Evolutionary conservation across 352 stramenopile species (phyloP), one percentile per base, ranked within the genome.

Genomic region (Phytophthora cactorum): DNA sequence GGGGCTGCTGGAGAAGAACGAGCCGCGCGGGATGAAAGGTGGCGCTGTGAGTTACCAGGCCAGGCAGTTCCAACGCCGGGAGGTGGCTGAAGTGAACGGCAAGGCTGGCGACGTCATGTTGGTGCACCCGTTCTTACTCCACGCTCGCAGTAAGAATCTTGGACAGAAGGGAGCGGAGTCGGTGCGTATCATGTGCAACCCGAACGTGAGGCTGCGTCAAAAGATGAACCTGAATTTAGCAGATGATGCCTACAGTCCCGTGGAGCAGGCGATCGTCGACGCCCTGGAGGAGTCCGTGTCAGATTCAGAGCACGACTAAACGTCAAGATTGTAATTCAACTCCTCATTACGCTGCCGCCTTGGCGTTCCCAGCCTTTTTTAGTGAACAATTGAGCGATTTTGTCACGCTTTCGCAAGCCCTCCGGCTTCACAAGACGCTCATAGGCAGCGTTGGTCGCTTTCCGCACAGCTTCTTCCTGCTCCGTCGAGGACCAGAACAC

Each of bases 91-190:
- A 63, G 82, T 90, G 44, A 80, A 81, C 31, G 86, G 86, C 15
- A 65, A 70, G 15, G 86, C 86, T 10, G 88, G 88, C 2, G 88
- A 96, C 38, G 75, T 96, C 15, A 88, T 92, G 78, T 68, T 96
- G 14, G 86, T 89, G 34, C 88, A 96, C 54, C 88, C 88, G 12
- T 91, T 96, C 49, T 53, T 93, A 28, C 65, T 96, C 25, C 88
- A 96, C 50, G 83, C 84, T n/a, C 79, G 88, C 0, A 90, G 78
- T 32, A 89, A 88, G 51, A 91, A 93, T 44, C 71, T 89, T 8
- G 82, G 80, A 1, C 41, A 67, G 5, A 80, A 75, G n/a, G 77
- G 79, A 25, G 64, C 74, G 32, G 77, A 79, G 17, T 86, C 77
- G 25, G 84, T 93, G 43, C 83, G 85, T 10, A 81, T 92, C 56